Percentiles rank a stretch among this genome's conserved stretches.
phyloP scores from a whole-genome alignment of 225 moss, liverwort and hornwort genomes.

The Physcomitrellopsis africana region DNA sequence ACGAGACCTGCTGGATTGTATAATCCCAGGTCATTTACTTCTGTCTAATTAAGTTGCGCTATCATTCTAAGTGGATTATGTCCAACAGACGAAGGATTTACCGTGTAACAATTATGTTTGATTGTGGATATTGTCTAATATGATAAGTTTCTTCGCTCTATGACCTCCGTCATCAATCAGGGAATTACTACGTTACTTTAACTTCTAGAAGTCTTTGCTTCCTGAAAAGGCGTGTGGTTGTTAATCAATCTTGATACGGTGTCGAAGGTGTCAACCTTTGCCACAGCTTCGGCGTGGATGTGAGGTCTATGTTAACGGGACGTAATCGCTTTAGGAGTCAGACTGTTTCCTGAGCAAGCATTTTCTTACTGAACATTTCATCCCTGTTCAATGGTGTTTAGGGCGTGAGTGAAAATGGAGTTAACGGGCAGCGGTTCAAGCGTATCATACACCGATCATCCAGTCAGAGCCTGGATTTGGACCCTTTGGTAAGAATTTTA shows the following conservation, averaged over 20 bases:
- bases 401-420: constrained; percentile 44
- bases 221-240: not conserved
- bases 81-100: not conserved
- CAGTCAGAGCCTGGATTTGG: constrained; percentile 43
- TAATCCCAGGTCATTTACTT: not conserved
- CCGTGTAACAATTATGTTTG: not conserved
- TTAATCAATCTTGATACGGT: not conserved
- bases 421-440: constrained; percentile 49
- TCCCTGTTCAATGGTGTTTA: constrained; percentile 24
- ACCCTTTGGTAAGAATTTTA: constrained; percentile 41
- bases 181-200: not conserved
- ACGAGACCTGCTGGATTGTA: not conserved
- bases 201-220: too few species aligned
- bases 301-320: not conserved
- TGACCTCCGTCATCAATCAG: not conserved
- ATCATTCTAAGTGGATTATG: not conserved
- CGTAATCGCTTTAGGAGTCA: not conserved
- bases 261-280: not conserved
- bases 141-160: not conserved
- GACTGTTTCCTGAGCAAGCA: not conserved
- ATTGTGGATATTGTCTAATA: not conserved
- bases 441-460: constrained; percentile 44
- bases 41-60: not conserved
- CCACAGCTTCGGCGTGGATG: not conserved
- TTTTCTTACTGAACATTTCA: not conserved